Percentiles rank a stretch among this genome's conserved stretches.
These are phyloP conservation scores for Mucor lusitanicus DNA, from an alignment of 371 early-diverging fungal species.

Conservation along the genomic window DNA sequence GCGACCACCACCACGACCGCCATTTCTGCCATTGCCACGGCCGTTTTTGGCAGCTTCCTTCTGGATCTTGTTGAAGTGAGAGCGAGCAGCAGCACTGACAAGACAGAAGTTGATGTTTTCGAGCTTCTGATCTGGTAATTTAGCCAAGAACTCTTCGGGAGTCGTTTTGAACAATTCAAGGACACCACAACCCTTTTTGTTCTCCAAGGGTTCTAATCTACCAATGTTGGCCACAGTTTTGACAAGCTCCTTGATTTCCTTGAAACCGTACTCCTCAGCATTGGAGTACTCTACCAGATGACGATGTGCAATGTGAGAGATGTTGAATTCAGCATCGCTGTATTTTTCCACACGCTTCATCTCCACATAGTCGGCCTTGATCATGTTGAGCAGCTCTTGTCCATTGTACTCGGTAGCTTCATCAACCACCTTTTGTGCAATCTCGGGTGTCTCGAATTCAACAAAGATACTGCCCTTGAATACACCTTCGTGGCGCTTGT, in stretches of 20 bases:
- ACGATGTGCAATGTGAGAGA: neutral
- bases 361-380: slow-evolving; percentile 44
- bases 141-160: slow-evolving; percentile 38
- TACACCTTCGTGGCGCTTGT: slow-evolving; percentile 8
- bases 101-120: slow-evolving; percentile 19
- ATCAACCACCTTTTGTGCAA: slow-evolving; percentile 25
- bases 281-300: slow-evolving; percentile 38
- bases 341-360: slow-evolving; percentile 46
- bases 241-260: slow-evolving; percentile 34
- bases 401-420: slow-evolving; percentile 23
- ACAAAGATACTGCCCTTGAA: slow-evolving; percentile 51
- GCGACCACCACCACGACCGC: slow-evolving; percentile 24
- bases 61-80: slow-evolving; percentile 24
- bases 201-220: slow-evolving; percentile 17
- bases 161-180: slow-evolving; percentile 30
- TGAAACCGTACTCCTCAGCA: slow-evolving; percentile 21
- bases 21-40: slow-evolving; percentile 30
- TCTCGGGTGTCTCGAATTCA: slow-evolving; percentile 40
- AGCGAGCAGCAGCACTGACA: slow-evolving; percentile 19
- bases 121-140: slow-evolving; percentile 29
- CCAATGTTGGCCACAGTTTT: slow-evolving; percentile 15
- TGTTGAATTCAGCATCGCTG: slow-evolving; percentile 6
- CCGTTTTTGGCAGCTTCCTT: slow-evolving; percentile 10
- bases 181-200: slow-evolving; percentile 30
- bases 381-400: slow-evolving; percentile 28